Percentiles rank a stretch among this genome's conserved stretches.
Evolutionary conservation across 495 filamentous ascomycete genomes (phyloP).

Genomic region (Terfezia claveryi): DNA sequence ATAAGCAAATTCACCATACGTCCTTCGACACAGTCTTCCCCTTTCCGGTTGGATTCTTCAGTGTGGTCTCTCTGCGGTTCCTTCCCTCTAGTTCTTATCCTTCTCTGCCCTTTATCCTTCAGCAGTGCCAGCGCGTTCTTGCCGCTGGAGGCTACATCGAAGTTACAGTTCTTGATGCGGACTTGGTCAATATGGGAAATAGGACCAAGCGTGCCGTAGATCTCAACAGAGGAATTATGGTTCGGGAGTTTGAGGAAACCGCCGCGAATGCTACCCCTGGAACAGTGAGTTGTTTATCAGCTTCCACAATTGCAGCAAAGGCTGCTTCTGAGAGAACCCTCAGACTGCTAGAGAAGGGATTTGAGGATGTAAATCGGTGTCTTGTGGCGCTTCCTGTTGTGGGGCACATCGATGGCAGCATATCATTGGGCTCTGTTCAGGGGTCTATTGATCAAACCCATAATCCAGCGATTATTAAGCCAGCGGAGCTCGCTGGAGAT

Average conservation of each 20-base stretch:
- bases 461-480: slow-evolving; percentile 48
- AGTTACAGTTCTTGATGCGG: slow-evolving; percentile 60
- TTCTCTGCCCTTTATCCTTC: slow-evolving; percentile 52
- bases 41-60: slow-evolving; percentile 70
- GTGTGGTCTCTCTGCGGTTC: slow-evolving; percentile 71
- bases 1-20: slow-evolving; percentile 59
- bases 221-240: slow-evolving; percentile 17
- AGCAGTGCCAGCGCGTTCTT: slow-evolving; percentile 76
- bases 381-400: slow-evolving; percentile 77
- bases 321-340: slow-evolving; percentile 61
- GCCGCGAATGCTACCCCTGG: slow-evolving; percentile 22
- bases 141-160: slow-evolving; percentile 80
- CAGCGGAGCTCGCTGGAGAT: slow-evolving; percentile 35
- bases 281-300: not conserved
- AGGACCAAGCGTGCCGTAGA: slow-evolving; percentile 54
- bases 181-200: slow-evolving; percentile 72
- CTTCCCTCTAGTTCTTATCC: slow-evolving; percentile 54
- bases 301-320: slow-evolving; percentile 18
- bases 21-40: slow-evolving; percentile 52
- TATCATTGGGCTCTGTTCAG: slow-evolving; percentile 26
- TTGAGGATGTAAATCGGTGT: slow-evolving; percentile 65
- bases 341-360: slow-evolving; percentile 56
- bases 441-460: not conserved
- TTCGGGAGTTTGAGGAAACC: slow-evolving; percentile 20
- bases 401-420: slow-evolving; percentile 30